phyloP scores from a whole-genome alignment of 495 filamentous ascomycete genomes.

The Ascodesmis nigricans region DNA sequence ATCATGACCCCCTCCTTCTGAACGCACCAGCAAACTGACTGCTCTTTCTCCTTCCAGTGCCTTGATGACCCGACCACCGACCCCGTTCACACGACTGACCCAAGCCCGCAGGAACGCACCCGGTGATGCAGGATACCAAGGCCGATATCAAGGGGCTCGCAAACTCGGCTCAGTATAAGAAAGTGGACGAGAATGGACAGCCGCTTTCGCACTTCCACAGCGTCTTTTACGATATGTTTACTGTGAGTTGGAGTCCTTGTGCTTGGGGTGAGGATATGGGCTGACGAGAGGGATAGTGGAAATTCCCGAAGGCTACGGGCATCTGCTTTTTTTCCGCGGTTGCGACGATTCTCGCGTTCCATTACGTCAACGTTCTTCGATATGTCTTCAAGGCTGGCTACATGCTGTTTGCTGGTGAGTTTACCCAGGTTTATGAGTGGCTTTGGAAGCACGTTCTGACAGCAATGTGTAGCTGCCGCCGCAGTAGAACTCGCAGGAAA shows the following conservation, averaged over 20 bases:
- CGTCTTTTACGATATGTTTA: slow-evolving; percentile 72
- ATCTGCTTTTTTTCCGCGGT: slow-evolving; percentile 58
- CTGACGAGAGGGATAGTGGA: slow-evolving; percentile 30
- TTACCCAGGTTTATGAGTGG: slow-evolving; percentile 4
- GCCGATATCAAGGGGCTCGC: slow-evolving; percentile 15
- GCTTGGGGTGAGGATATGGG: slow-evolving; percentile 19
- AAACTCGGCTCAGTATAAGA: slow-evolving; percentile 6
- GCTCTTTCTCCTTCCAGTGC: too few species aligned
- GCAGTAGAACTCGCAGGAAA: slow-evolving; percentile 57
- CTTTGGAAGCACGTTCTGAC: neutral
- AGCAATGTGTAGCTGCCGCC: slow-evolving; percentile 40
- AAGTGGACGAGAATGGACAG: slow-evolving; percentile 50
- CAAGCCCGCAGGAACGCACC: slow-evolving; percentile 10
- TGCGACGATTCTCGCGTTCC: slow-evolving; percentile 63
- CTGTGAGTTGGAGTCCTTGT: slow-evolving; percentile 31
- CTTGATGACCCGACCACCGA: neutral
- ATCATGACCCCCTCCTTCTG: too few species aligned
- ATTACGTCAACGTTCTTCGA: slow-evolving; percentile 73
- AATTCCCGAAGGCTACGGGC: slow-evolving; percentile 56
- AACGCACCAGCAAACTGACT: too few species aligned
- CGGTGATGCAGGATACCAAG: slow-evolving; percentile 14
- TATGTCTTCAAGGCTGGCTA: slow-evolving; percentile 75
- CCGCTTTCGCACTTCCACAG: slow-evolving; percentile 90
- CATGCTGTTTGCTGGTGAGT: slow-evolving; percentile 40
- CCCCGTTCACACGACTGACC: neutral